Evolutionary conservation across 495 filamentous ascomycete genomes (phyloP), one percentile per base, ranked within the genome.

Genomic region (Lindgomyces ingoldianus): DNA sequence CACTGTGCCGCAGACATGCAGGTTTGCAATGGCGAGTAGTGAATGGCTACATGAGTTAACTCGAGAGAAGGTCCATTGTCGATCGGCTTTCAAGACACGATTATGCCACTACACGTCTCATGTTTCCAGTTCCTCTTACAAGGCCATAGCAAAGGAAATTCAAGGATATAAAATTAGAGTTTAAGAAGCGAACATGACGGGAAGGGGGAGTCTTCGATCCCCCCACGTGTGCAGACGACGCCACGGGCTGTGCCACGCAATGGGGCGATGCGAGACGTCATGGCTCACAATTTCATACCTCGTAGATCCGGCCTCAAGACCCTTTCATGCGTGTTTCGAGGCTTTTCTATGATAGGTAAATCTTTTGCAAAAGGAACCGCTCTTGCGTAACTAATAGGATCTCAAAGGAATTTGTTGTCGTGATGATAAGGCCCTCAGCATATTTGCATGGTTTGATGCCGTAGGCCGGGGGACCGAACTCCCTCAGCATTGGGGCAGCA

Each of bases 201-300:
- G 25, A 22, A 19, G 8, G 44, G 19, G 8, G 6, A 22, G 44
- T 8, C 8, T 10, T 50, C 25, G 2, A 4, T 25, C 8, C 18
- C n/a, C 22, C 10, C 2, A 19, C 47, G 25, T 22, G 47, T 50
- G 47, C 14, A 24, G n/a, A 12, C 12, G 9, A 50, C 14, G 47
- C 47, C 22, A 50, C 47, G 47, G 47, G 47, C 47, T 22, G 47
- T 50, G 47, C 47, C 47, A 50, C 25, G 22, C n/a, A 22, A 11
- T 12, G 25, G 2, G 47, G 26, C n/a, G 47, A 11, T 12, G 25
- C 8, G 47, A 50, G 47, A 9, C 18, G 4, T 46, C 44, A 50
- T 50, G 47, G 25, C 9, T 50, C 22, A 11, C 33, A 6, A 22
- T 24, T 50, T 50, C 47, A 50, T 50, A 22, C 47, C 47, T 50